A percentile compares a stretch with the other conserved stretches of the same genome.
Evolutionary conservation across 768 basidiomycete genomes (phyloP).

Genomic region (Wakefieldia striispora): DNA sequence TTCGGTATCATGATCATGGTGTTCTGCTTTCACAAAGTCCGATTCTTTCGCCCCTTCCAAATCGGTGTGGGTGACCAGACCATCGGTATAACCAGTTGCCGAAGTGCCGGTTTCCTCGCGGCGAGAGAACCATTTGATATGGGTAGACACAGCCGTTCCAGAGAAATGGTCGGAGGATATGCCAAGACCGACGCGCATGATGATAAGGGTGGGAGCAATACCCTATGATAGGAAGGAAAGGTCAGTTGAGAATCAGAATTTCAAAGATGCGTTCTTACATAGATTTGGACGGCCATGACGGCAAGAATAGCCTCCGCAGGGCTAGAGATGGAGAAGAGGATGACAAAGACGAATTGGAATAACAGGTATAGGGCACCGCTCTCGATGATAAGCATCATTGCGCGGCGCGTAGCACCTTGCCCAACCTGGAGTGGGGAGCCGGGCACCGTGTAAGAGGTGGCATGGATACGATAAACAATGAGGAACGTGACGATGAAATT

Average conservation of each 20-base stretch:
- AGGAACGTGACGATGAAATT: conserved; percentile 42
- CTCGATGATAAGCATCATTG: conserved; percentile 38
- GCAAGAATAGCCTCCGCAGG: conserved; percentile 37
- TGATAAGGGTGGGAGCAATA: conserved; percentile 36
- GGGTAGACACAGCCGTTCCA: conserved; percentile 17
- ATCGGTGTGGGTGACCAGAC: conserved; percentile 14
- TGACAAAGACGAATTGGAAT: conserved; percentile 40
- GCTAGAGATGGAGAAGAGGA: conserved; percentile 34
- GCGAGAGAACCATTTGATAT: conserved; percentile 22
- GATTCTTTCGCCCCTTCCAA: conserved; percentile 15
- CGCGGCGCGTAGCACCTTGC: conserved; percentile 20
- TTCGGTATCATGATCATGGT: conserved; percentile 1
- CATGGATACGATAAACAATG: conserved; percentile 41
- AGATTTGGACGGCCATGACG: conserved; percentile 39
- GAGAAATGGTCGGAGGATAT: conserved; percentile 26
- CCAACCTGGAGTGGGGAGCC: conserved; percentile 11
- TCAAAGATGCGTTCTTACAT: conserved; percentile 29
- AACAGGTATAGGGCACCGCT: conserved; percentile 40
- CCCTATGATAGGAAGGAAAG: conserved; percentile 18
- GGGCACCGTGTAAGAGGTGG: conserved; percentile 14
- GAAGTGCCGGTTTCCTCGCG: conserved; percentile 14
- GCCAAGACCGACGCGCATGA: conserved; percentile 34
- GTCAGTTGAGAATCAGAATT: background rate
- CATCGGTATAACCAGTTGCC: conserved; percentile 23
- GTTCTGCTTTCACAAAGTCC: background rate